Percentiles rank a stretch among this genome's conserved stretches.
Evolutionary conservation across 306 rosid species (phyloP).

Genomic region (Canavalia gladiata): DNA sequence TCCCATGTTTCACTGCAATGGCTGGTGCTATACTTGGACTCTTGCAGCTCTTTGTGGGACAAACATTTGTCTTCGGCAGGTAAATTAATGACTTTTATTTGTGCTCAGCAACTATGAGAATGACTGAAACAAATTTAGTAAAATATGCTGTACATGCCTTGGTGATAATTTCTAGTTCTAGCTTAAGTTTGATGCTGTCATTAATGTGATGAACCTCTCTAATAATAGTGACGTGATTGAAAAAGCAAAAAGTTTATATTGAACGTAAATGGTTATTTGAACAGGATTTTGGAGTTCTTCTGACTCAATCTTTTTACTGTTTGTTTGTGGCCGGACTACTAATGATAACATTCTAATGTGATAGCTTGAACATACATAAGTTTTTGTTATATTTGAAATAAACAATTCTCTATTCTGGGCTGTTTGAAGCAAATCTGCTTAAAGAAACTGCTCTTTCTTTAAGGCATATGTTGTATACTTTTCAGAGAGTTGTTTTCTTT

Average conservation of each 20-base stretch:
- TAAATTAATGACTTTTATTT: background rate
- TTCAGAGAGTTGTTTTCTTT: background rate
- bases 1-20: constrained; percentile 96
- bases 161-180: background rate
- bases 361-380: background rate
- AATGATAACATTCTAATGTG: background rate
- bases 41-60: constrained; percentile 33
- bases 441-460: background rate
- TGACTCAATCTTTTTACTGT: background rate
- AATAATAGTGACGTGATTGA: background rate
- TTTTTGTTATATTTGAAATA: background rate
- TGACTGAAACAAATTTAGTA: background rate
- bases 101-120: background rate
- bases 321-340: background rate
- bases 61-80: constrained; percentile 5
- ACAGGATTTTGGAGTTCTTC: background rate
- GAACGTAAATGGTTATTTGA: background rate
- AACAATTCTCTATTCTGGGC: background rate
- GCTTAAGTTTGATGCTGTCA: background rate
- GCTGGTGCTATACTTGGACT: constrained; percentile 90
- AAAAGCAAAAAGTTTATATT: no score
- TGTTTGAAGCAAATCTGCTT: background rate
- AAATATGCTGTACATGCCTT: background rate
- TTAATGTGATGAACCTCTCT: background rate
- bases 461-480: background rate